A percentile compares a stretch with the other conserved stretches of the same genome.
These are phyloP conservation scores for Silene latifolia DNA, from an alignment of 148 eudicot genomes.

Conservation along the genomic window DNA sequence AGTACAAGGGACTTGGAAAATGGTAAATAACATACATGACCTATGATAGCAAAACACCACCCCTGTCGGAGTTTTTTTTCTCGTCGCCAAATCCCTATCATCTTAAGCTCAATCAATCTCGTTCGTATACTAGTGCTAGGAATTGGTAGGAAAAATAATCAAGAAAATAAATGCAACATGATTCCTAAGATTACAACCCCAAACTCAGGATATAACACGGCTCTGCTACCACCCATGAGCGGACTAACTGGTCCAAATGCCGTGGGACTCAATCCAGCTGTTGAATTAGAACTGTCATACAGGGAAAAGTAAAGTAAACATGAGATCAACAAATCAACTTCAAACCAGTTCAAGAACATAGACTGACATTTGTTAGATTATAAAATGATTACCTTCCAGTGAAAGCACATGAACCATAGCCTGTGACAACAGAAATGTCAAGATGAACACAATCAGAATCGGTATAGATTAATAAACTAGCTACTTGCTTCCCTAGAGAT, in stretches of 20 bases:
- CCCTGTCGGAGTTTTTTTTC: background rate
- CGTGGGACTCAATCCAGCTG: constrained; percentile 38
- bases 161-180: constrained; percentile 24
- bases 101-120: constrained; percentile 8
- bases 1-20: background rate
- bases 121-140: constrained; percentile 9
- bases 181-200: constrained; percentile 28
- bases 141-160: background rate
- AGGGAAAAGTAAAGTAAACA: background rate
- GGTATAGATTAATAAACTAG: background rate
- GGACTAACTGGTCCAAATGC: constrained; percentile 64
- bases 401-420: constrained; percentile 78
- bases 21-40: background rate
- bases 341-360: background rate
- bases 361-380: background rate
- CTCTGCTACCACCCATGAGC: constrained; percentile 27
- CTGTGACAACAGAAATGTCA: constrained; percentile 38
- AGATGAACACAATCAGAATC: constrained; percentile 19
- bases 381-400: constrained; percentile 60
- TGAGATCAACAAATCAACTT: constrained; percentile 6
- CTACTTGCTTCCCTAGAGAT: too few relatives aligned
- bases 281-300: constrained; percentile 47
- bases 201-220: constrained; percentile 28
- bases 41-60: background rate
- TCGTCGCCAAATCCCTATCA: background rate